Evolutionary conservation across 169 alveolate species (phyloP).

Genomic region (Plasmodium sp.): DNA sequence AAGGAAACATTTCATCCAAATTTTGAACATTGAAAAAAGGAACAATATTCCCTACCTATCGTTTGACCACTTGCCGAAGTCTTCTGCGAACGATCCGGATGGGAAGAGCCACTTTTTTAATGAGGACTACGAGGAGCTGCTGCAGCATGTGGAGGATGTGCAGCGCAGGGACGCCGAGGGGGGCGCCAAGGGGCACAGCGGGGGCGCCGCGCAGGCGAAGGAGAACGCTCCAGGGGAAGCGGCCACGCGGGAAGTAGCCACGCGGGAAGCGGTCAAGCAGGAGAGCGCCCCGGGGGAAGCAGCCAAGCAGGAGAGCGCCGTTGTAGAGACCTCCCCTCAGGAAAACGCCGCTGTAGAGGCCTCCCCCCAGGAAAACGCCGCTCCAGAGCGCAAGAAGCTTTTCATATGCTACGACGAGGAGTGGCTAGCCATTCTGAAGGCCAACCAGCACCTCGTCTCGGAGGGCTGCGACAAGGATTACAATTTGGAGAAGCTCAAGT

Average conservation of each 20-base stretch:
- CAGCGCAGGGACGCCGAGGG: background rate
- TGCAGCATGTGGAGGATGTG: background rate
- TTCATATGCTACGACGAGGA: constrained; percentile 50
- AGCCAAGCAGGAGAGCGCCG: background rate
- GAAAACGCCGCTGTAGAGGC: background rate
- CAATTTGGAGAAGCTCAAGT: constrained; percentile 38
- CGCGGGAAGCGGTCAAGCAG: background rate
- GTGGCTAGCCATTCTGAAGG: constrained; percentile 68
- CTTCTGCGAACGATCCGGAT: background rate
- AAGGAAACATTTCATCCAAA: constrained; percentile 45
- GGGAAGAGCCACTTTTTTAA: background rate
- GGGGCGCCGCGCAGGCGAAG: background rate
- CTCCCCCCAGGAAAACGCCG: background rate
- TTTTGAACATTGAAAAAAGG: constrained; percentile 26
- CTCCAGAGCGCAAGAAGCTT: background rate
- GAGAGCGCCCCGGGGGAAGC: background rate
- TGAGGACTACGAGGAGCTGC: background rate
- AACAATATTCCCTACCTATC: background rate
- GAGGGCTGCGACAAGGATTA: constrained; percentile 19
- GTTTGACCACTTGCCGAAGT: constrained; percentile 15
- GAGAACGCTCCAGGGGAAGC: background rate
- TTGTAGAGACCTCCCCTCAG: background rate
- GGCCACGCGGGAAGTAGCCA: background rate
- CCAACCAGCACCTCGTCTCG: constrained; percentile 39
- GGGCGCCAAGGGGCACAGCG: background rate